Evolutionary conservation across 2,329 filamentous ascomycete species (phyloP), one percentile per base, ranked within the genome.

Genomic region (Mycosphaerella sp.): DNA sequence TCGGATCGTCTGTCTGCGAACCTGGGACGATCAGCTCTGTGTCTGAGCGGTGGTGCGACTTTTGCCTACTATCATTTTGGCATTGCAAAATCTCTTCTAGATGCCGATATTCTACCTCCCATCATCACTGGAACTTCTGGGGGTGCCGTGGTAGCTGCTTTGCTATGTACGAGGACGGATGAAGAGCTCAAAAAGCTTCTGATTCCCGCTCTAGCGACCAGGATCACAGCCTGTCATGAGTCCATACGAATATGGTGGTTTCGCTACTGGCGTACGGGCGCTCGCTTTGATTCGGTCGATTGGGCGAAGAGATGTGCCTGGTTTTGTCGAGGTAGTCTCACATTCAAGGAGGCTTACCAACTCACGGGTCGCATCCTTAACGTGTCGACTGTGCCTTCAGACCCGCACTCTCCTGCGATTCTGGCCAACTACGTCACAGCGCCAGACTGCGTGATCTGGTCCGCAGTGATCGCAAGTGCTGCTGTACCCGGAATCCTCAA

Each of bases 41-140:
- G 92, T 67, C 76, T 98, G 1, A 96, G 90, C 4, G 93, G 93
- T 2, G 93, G 93, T 0, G 93, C 92, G 3, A 88, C 87, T 0
- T 96, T 98, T 72, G 90, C 93, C 4, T 97, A 95, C 69, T 97
- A 97, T 69, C 93, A 98, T 69, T 89, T 96, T 60, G 93, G 93
- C 9, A 88, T 98, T 8, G 82, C 93, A 47, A 92, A 89, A 69
- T 92, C 91, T 7, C 78, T 97, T 4, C 76, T 97, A 5, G 93
- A 97, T 64, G 87, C 89, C 10, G 81, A 87, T 55, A 77, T 95
- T 1, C 75, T 98, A 0, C 93, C 93, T 0, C 87, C 95, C 59
- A 92, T 98, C 62, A 95, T 98, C 60, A 96, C 93, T 0, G 93
- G 93, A 9, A 98, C 93, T 2, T 96, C 91, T 57, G 93, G 93